These are phyloP conservation scores for Manihot esculenta DNA, from an alignment of 441 rosid genomes.

Conservation along the genomic window DNA sequence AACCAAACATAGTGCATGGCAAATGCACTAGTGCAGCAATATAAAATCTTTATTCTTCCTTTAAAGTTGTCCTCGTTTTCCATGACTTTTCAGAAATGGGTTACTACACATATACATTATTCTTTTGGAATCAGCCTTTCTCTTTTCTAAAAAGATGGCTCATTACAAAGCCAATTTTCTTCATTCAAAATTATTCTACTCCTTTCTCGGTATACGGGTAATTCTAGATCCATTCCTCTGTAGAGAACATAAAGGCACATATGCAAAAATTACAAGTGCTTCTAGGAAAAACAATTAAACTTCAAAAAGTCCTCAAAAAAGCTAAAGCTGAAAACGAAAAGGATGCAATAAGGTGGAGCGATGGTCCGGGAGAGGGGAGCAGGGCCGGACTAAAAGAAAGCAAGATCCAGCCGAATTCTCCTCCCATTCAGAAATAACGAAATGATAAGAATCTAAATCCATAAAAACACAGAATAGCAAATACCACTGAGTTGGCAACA, in stretches of 20 bases:
- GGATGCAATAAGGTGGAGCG: no score
- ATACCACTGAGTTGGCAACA: not conserved
- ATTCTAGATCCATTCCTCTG: not conserved
- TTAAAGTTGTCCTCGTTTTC: not conserved
- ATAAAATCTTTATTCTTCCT: not conserved
- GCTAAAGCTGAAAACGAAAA: not conserved
- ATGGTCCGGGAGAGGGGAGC: not conserved
- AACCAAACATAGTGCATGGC: no score
- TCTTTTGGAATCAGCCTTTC: not conserved
- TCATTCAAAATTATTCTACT: not conserved
- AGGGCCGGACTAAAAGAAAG: not conserved
- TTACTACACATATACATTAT: not conserved
- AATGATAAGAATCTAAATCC: not conserved
- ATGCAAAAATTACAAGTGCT: not conserved
- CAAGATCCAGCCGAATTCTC: not conserved
- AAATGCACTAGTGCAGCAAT: not conserved
- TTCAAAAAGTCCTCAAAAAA: not conserved
- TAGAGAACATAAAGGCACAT: not conserved
- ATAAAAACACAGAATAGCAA: not conserved
- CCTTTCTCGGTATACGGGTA: not conserved
- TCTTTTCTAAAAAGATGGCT: conserved; percentile 1
- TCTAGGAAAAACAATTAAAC: not conserved
- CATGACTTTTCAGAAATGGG: not conserved
- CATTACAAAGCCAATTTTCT: not conserved
- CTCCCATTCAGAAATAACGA: not conserved